These are phyloP conservation scores for Clarireedia hainanense DNA, from an alignment of 2,329 filamentous ascomycete genomes.

Conservation along the genomic window DNA sequence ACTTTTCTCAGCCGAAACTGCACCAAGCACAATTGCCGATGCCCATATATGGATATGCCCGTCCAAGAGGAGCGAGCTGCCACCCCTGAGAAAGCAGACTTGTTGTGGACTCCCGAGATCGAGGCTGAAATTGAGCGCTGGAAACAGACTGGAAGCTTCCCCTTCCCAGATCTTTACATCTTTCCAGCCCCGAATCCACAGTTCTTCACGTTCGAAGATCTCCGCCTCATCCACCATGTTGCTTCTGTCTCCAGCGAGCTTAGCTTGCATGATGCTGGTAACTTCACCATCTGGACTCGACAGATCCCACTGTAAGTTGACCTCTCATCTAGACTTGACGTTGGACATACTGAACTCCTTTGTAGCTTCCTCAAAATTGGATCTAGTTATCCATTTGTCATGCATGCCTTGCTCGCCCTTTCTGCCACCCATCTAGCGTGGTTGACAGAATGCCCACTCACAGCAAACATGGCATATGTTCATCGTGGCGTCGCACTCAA, in stretches of 20 bases:
- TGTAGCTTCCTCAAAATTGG: constrained; percentile 73
- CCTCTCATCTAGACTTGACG: neutral
- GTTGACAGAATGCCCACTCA: constrained; percentile 76
- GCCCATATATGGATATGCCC: constrained; percentile 90
- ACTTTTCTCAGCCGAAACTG: constrained; percentile 74
- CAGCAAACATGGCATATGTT: constrained; percentile 81
- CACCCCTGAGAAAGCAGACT: constrained; percentile 55
- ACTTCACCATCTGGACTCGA: constrained; percentile 86
- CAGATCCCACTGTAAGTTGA: constrained; percentile 79
- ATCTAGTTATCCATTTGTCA: constrained; percentile 76
- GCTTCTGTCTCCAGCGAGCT: constrained; percentile 80
- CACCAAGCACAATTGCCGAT: constrained; percentile 97
- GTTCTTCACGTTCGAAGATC: constrained; percentile 65
- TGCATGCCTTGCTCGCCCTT: constrained; percentile 86
- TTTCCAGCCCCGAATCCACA: constrained; percentile 68
- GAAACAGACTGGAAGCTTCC: constrained; percentile 76
- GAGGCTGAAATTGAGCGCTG: constrained; percentile 75
- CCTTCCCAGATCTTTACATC: constrained; percentile 73
- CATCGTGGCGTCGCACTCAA: constrained; percentile 80
- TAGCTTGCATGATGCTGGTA: constrained; percentile 65
- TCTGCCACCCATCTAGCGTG: constrained; percentile 93
- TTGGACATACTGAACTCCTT: neutral
- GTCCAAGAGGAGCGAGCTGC: constrained; percentile 54
- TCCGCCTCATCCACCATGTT: constrained; percentile 86
- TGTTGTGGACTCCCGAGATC: constrained; percentile 82